A percentile compares a stretch with the other conserved stretches of the same genome.
phyloP scores from a whole-genome alignment of 192 early-diverging fungal species.

The Backusella sp. region DNA sequence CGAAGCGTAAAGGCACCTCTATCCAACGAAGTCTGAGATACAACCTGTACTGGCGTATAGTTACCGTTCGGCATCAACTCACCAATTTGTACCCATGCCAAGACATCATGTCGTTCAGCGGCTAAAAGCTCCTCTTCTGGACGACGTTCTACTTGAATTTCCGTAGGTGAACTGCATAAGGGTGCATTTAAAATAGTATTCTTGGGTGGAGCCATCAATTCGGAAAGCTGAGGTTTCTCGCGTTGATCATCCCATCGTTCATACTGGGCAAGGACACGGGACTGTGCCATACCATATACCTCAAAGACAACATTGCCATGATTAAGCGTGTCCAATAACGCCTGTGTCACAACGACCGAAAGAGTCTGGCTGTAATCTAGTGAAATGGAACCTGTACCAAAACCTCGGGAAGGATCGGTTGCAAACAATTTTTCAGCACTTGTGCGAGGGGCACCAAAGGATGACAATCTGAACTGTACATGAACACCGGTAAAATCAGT shows the following conservation, averaged over 20 bases:
- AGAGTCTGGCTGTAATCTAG: constrained; percentile 57
- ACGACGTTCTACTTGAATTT: neutral
- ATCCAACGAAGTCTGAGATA: constrained; percentile 40
- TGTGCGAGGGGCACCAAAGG: constrained; percentile 51
- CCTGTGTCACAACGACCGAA: constrained; percentile 36
- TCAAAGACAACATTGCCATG: constrained; percentile 45
- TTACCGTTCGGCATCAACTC: constrained; percentile 64
- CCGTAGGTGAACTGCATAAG: constrained; percentile 19
- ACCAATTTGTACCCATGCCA: constrained; percentile 62
- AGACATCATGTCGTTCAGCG: constrained; percentile 66
- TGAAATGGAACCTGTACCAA: constrained; percentile 44
- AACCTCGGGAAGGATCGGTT: constrained; percentile 57
- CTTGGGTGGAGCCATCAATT: constrained; percentile 23
- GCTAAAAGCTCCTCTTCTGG: constrained; percentile 58
- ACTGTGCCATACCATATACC: constrained; percentile 48
- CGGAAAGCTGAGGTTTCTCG: constrained; percentile 38
- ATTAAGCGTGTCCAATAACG: constrained; percentile 16
- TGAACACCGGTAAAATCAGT: constrained; percentile 65
- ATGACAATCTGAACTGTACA: constrained; percentile 65
- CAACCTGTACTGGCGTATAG: constrained; percentile 58
- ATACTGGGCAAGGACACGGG: constrained; percentile 37
- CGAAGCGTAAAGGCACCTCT: constrained; percentile 59
- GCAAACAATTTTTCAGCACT: constrained; percentile 50
- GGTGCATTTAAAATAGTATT: constrained; percentile 27
- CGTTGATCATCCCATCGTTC: constrained; percentile 53